Conservation (phyloP, 768 basidiomycete species). For the Lactarius pseudohatsudake region DNA sequence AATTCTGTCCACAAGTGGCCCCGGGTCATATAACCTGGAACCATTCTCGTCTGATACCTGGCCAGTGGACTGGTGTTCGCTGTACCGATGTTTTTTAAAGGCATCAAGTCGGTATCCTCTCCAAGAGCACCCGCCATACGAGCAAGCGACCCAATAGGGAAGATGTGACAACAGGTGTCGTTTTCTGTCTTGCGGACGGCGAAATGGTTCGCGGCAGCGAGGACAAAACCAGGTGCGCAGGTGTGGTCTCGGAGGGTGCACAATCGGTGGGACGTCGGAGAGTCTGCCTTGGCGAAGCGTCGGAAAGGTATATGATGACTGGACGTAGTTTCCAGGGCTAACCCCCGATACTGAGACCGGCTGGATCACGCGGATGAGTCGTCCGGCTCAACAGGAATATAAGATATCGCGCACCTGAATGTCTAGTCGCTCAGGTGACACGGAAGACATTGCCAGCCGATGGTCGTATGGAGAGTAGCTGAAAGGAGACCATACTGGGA, state of each 20-base stretch:
- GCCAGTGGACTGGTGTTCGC: constrained; percentile 4
- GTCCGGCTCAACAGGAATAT: neutral
- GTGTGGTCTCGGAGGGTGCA: neutral
- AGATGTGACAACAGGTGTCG: constrained; percentile 2
- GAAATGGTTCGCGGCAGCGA: neutral
- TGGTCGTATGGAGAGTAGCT: neutral
- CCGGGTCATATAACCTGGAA: constrained; percentile 6
- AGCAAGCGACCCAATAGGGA: constrained; percentile 8
- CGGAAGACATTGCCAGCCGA: neutral
- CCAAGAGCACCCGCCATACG: constrained; percentile 8
- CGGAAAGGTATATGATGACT: neutral
- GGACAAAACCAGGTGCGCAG: neutral
- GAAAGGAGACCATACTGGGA: neutral
- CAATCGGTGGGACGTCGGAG: neutral
- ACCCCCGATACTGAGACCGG: no score
- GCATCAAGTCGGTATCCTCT: constrained; percentile 15
- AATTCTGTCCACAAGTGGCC: neutral
- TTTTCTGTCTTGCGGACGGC: constrained; percentile 3
- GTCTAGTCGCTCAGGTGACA: neutral
- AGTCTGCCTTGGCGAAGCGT: neutral
- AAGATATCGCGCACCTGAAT: constrained; percentile 2
- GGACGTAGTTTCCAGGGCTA: neutral
- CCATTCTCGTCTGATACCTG: neutral
- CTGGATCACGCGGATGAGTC: neutral
- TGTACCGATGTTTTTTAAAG: neutral